A percentile compares a stretch with the other conserved stretches of the same genome.
These are phyloP conservation scores for Fusarium camptoceras DNA, from an alignment of 2,329 filamentous ascomycete genomes.

Conservation along the genomic window DNA sequence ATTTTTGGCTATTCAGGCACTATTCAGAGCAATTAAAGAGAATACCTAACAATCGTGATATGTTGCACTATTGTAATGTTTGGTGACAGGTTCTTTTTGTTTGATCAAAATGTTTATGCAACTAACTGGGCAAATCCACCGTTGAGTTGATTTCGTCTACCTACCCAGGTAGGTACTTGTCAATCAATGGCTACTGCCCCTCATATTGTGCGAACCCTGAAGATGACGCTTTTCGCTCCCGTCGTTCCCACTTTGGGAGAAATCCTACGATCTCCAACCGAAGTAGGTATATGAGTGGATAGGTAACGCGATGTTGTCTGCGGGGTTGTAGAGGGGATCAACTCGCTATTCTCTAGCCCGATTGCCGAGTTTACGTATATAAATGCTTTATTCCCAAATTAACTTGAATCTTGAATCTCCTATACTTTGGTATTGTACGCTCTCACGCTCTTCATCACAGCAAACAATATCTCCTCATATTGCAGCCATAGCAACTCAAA, in stretches of 20 bases:
- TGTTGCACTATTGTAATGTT: neutral
- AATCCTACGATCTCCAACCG: constrained; percentile 12
- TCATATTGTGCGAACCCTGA: constrained; percentile 29
- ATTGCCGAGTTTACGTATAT: constrained; percentile 30
- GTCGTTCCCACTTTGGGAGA: constrained; percentile 7
- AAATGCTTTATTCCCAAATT: constrained; percentile 1
- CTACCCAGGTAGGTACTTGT: too few relatives aligned
- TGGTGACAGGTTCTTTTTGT: neutral
- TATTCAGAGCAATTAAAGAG: constrained; percentile 1
- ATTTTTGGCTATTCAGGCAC: constrained; percentile 14
- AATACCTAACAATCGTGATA: neutral
- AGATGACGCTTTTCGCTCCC: constrained; percentile 9
- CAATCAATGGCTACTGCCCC: neutral
- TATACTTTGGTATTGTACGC: neutral
- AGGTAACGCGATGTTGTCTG: constrained; percentile 8
- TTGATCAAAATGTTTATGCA: neutral
- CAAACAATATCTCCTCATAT: neutral
- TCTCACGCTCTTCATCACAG: neutral
- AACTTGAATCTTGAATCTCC: neutral
- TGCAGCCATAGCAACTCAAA: neutral
- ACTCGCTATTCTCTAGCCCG: constrained; percentile 39
- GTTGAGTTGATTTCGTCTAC: neutral
- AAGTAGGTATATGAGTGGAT: neutral
- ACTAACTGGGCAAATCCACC: neutral
- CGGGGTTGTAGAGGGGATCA: constrained; percentile 25